Conservation (phyloP, 2,329 filamentous ascomycete species). For the Diaporthe citrichinensis region DNA sequence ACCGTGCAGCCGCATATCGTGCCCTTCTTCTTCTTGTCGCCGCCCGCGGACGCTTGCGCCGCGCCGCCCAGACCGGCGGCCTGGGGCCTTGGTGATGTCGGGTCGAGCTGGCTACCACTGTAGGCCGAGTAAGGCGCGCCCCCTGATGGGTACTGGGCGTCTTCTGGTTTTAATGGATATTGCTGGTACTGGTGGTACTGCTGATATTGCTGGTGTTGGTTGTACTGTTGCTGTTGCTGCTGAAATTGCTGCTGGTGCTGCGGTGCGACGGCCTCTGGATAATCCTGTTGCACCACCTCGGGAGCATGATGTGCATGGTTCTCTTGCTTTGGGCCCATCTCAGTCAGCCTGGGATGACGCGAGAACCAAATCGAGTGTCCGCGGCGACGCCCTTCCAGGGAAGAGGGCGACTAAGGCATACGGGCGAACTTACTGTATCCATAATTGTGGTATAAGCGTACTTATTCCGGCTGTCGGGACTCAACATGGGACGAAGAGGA, state of each 20-base stretch:
- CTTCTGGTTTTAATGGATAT: conserved; percentile 33
- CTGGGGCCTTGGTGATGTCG: conserved; percentile 32
- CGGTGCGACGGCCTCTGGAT: conserved; percentile 35
- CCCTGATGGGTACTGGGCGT: background rate
- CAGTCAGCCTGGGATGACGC: conserved; percentile 6
- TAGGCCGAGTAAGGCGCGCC: conserved; percentile 36
- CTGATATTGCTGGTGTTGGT: conserved; percentile 29
- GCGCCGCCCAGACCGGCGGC: background rate
- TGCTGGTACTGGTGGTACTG: conserved; percentile 34
- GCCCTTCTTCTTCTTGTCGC: conserved; percentile 25
- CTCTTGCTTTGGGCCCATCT: conserved; percentile 30
- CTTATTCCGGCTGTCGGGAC: background rate
- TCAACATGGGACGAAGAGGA: conserved; percentile 16
- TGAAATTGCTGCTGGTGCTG: conserved; percentile 12
- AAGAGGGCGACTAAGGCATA: background rate
- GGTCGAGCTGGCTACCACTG: conserved; percentile 33
- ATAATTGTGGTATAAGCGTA: conserved; percentile 27
- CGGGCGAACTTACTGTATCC: conserved; percentile 13
- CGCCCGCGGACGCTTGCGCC: background rate
- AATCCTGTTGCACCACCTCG: conserved; percentile 30
- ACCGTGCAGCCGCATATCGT: conserved; percentile 55
- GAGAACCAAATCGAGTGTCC: background rate
- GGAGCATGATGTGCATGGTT: conserved; percentile 39
- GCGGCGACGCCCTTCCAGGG: background rate
- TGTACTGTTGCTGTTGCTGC: conserved; percentile 21